These are phyloP conservation scores for Talaromyces rugulosus DNA, from an alignment of 2,329 filamentous ascomycete species.

Conservation along the genomic window DNA sequence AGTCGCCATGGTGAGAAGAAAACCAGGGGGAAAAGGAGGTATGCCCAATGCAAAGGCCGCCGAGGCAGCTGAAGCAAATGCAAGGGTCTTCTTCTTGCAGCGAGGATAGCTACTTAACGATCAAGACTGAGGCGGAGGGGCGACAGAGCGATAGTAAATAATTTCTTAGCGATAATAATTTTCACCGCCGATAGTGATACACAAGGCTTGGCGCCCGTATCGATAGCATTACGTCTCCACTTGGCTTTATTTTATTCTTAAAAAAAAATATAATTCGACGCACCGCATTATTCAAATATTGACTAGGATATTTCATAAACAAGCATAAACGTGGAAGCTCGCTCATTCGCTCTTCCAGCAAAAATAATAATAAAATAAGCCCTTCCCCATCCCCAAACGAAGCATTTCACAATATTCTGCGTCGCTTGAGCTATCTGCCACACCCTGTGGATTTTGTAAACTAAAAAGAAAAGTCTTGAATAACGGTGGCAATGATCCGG, in stretches of 20 bases:
- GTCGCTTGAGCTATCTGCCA: slow-evolving; percentile 17
- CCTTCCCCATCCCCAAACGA: slow-evolving; percentile 14
- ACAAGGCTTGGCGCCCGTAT: slow-evolving; percentile 23
- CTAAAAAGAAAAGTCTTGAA: not conserved
- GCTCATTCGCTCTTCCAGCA: not conserved
- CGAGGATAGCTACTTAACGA: not conserved
- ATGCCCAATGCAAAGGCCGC: slow-evolving; percentile 13
- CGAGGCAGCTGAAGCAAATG: slow-evolving; percentile 17
- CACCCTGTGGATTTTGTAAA: slow-evolving; percentile 11
- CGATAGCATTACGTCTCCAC: not conserved
- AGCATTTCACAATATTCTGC: slow-evolving; percentile 55
- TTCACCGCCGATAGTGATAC: slow-evolving; percentile 27
- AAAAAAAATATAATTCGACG: no score
- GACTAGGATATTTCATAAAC: slow-evolving; percentile 7
- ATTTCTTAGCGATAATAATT: slow-evolving; percentile 21
- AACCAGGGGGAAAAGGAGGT: not conserved
- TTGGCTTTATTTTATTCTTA: not conserved
- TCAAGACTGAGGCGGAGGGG: slow-evolving; percentile 16
- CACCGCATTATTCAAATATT: slow-evolving; percentile 9
- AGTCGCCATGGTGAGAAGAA: slow-evolving; percentile 48
- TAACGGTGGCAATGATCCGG: not conserved
- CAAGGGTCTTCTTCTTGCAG: not conserved
- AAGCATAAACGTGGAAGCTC: not conserved
- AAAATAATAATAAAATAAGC: not conserved
- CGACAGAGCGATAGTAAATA: slow-evolving; percentile 16